Evolutionary conservation across 1,284 basidiomycete genomes (phyloP).

Genomic region (Volvariella volvacea): DNA sequence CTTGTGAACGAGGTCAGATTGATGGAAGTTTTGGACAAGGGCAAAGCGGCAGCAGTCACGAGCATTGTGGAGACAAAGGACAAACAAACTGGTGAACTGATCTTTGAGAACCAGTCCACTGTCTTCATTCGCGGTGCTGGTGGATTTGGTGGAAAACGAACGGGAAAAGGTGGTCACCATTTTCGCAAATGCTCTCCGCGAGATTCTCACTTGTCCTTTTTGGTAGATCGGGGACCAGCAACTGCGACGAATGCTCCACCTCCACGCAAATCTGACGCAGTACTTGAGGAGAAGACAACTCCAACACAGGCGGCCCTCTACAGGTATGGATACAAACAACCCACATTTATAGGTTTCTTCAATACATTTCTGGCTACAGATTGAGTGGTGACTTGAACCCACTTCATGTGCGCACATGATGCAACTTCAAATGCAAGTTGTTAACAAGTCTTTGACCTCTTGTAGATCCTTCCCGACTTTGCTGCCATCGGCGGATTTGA

Average conservation of each 20-base stretch:
- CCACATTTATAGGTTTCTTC: conserved; percentile 5
- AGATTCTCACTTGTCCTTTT: conserved; percentile 1
- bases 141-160: conserved; percentile 91
- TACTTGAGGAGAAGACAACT: conserved; percentile 82
- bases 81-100: conserved; percentile 68
- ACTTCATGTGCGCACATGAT: conserved; percentile 54
- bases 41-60: conserved; percentile 89
- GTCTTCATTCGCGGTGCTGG: conserved; percentile 92
- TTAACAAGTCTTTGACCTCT: background rate
- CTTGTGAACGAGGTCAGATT: conserved; percentile 73
- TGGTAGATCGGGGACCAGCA: conserved; percentile 83
- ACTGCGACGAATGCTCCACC: conserved; percentile 83
- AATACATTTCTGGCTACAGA: conserved; percentile 26
- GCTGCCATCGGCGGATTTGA: conserved; percentile 94
- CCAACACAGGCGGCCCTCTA: conserved; percentile 86
- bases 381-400: conserved; percentile 91
- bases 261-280: conserved; percentile 76
- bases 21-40: conserved; percentile 82
- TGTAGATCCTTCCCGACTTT: conserved; percentile 86
- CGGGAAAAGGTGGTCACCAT: conserved; percentile 54
- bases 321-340: conserved; percentile 42
- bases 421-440: background rate
- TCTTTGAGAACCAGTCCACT: conserved; percentile 93
- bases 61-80: conserved; percentile 75
- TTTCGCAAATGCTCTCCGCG: background rate